These are phyloP conservation scores for Pseudisothecium myosuroides DNA, from an alignment of 225 moss, liverwort and hornwort species.

Conservation along the genomic window DNA sequence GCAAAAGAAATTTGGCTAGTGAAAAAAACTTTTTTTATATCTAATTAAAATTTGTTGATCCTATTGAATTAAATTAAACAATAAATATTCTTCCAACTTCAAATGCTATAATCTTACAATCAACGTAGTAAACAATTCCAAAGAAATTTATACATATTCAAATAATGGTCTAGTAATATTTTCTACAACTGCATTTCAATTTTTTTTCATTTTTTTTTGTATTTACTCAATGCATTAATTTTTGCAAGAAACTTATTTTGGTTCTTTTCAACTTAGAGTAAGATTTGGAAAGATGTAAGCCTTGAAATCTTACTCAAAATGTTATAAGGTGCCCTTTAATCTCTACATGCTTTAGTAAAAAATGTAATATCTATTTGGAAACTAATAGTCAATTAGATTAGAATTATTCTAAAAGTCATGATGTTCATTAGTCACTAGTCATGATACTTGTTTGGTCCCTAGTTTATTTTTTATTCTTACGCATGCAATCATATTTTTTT, in stretches of 20 bases:
- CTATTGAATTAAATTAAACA: not conserved
- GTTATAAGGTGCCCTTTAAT: not conserved
- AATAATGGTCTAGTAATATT: not conserved
- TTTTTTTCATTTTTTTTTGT: not conserved
- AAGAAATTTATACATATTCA: not conserved
- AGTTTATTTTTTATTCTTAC: rapidly evolving
- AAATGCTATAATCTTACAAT: not conserved
- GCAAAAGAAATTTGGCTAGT: too few relatives aligned
- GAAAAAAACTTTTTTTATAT: not conserved
- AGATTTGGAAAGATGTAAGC: not conserved
- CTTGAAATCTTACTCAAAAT: not conserved
- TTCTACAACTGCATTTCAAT: not conserved
- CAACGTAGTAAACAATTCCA: rapidly evolving
- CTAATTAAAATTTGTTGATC: not conserved
- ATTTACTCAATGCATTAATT: not conserved
- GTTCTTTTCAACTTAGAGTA: rapidly evolving
- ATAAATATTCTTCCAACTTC: not conserved
- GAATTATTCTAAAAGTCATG: not conserved
- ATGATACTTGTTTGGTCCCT: rapidly evolving
- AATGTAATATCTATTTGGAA: not conserved
- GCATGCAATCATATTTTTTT: not conserved
- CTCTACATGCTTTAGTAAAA: not conserved
- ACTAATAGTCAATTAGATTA: not conserved
- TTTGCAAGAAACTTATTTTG: rapidly evolving
- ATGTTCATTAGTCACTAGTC: too few relatives aligned